These are phyloP conservation scores for Isatis tinctoria DNA, from an alignment of 345 rosid species.

Conservation along the genomic window DNA sequence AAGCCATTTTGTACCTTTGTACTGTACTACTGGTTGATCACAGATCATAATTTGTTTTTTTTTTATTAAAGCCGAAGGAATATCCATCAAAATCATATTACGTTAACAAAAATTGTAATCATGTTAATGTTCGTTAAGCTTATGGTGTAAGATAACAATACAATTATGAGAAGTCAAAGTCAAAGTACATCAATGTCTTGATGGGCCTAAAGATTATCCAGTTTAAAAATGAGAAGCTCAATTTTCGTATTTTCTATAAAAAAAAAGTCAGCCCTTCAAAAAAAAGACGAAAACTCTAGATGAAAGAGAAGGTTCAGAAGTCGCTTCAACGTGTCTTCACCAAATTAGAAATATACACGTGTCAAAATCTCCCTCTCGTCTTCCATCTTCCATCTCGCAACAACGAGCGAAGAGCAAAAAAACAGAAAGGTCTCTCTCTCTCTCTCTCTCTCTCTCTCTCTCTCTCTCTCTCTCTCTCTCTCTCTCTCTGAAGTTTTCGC, in stretches of 20 bases:
- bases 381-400: background rate
- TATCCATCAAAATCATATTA: background rate
- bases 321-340: constrained; percentile 29
- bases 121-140: background rate
- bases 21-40: background rate
- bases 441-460: background rate
- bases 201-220: background rate
- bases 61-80: background rate
- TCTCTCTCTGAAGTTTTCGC: constrained; percentile 1
- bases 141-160: too few species aligned
- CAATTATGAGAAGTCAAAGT: too few species aligned
- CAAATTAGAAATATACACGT: constrained; percentile 34
- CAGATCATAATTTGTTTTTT: background rate
- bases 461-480: constrained; percentile 6
- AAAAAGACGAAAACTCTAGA: background rate
- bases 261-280: background rate
- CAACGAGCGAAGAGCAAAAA: background rate
- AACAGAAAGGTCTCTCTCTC: background rate
- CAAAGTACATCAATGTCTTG: background rate
- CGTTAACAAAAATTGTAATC: background rate
- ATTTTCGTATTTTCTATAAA: background rate
- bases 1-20: background rate
- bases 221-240: background rate
- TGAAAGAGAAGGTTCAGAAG: background rate
- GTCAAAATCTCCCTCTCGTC: background rate